Evolutionary conservation across 2,329 filamentous ascomycete species (phyloP).

Genomic region (Fusarium irregulare): DNA sequence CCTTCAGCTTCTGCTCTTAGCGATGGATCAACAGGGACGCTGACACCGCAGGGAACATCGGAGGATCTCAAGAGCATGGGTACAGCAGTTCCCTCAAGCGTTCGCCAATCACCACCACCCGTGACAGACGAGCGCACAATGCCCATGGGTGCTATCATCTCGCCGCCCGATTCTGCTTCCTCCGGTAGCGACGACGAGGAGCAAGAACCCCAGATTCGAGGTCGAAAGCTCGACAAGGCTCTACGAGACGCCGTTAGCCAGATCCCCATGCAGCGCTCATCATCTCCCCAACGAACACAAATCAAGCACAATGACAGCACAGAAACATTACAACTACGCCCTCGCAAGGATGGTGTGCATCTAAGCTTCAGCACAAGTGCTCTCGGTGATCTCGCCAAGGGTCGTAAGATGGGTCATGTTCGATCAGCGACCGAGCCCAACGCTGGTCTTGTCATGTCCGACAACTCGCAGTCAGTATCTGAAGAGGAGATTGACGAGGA

Average conservation of each 20-base stretch:
- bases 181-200: slow-evolving; percentile 92
- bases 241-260: slow-evolving; percentile 85
- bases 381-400: slow-evolving; percentile 56
- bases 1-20: slow-evolving; percentile 56
- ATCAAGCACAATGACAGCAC: slow-evolving; percentile 58
- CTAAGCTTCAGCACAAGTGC: slow-evolving; percentile 61
- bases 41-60: slow-evolving; percentile 62
- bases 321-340: slow-evolving; percentile 51
- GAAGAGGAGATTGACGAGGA: slow-evolving; percentile 74
- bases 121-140: slow-evolving; percentile 77
- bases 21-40: slow-evolving; percentile 50
- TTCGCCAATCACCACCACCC: slow-evolving; percentile 87
- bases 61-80: slow-evolving; percentile 61
- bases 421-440: slow-evolving; percentile 68
- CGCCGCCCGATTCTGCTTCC: slow-evolving; percentile 85
- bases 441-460: slow-evolving; percentile 59
- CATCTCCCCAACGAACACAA: slow-evolving; percentile 60
- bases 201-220: slow-evolving; percentile 60
- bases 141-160: slow-evolving; percentile 86
- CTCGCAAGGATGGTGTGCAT: slow-evolving; percentile 52
- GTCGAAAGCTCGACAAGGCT: slow-evolving; percentile 68
- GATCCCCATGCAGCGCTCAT: slow-evolving; percentile 64
- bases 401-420: slow-evolving; percentile 60
- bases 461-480: slow-evolving; percentile 63
- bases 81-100: slow-evolving; percentile 56